phyloP scores from a whole-genome alignment of 805 yeast genomes.

The Dipodascus geniculatus region DNA sequence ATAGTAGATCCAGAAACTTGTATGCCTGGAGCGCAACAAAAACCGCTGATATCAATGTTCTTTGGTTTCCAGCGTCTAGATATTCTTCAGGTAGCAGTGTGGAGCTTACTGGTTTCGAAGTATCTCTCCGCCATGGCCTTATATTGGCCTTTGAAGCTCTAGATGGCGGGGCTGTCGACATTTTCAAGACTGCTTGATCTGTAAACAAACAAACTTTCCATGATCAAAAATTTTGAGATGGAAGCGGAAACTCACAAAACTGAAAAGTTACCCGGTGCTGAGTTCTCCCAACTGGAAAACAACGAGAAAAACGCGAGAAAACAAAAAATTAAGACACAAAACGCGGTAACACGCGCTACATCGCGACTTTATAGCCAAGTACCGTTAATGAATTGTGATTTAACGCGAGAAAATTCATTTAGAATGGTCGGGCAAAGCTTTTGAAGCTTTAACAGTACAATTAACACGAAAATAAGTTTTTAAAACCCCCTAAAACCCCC shows the following conservation, averaged over 20 bases:
- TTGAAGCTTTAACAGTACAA: no score
- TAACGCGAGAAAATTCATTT: no score
- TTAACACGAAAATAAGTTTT: no score
- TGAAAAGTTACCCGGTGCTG: not conserved
- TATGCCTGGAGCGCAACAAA: conserved; percentile 74
- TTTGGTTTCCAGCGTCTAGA: conserved; percentile 67
- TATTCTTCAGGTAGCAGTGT: conserved; percentile 45
- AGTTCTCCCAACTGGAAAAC: no score
- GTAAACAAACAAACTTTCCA: not conserved
- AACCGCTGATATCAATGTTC: conserved; percentile 51
- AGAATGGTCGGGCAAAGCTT: no score
- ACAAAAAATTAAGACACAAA: no score
- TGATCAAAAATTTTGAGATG: not conserved
- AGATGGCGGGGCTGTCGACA: not conserved
- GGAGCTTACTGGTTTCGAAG: not conserved
- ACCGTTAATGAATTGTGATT: no score
- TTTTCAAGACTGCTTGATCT: not conserved
- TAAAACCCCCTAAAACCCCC: no score
- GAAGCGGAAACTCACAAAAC: not conserved
- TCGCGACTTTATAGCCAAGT: no score
- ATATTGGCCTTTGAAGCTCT: not conserved
- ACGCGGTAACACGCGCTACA: no score
- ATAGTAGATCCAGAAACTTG: conserved; percentile 62
- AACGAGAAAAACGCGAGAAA: no score
- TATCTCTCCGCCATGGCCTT: conserved; percentile 2